phyloP scores from a whole-genome alignment of 2,329 filamentous ascomycete genomes.

The Diaporthe velutina region DNA sequence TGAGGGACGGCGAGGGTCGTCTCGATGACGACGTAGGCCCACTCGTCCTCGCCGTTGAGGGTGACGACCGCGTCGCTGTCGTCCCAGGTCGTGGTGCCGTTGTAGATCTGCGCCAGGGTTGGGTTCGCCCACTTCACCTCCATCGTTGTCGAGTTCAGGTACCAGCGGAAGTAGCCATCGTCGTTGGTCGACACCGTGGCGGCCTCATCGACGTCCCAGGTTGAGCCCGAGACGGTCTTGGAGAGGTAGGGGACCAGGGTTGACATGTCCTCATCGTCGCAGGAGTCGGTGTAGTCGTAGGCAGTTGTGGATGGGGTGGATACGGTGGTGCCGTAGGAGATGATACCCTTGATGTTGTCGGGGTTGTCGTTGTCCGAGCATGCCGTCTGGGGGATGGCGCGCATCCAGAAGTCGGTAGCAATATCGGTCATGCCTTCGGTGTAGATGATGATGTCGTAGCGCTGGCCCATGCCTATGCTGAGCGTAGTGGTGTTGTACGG shows the following conservation, averaged over 20 bases:
- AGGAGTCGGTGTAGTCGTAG: slow-evolving; percentile 43
- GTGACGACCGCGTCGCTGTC: slow-evolving; percentile 48
- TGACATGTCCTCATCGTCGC: slow-evolving; percentile 51
- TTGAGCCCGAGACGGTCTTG: slow-evolving; percentile 48
- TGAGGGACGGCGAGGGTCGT: slow-evolving; percentile 49
- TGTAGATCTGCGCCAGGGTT: slow-evolving; percentile 52
- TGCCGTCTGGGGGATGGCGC: slow-evolving; percentile 56
- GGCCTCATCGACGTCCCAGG: slow-evolving; percentile 46
- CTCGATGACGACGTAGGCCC: slow-evolving; percentile 51
- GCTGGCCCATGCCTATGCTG: slow-evolving; percentile 63
- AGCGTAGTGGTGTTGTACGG: slow-evolving; percentile 63
- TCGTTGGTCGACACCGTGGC: slow-evolving; percentile 46
- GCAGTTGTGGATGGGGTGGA: slow-evolving; percentile 38
- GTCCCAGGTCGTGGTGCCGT: slow-evolving; percentile 45
- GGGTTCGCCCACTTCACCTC: slow-evolving; percentile 61
- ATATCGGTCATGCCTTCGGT: slow-evolving; percentile 46
- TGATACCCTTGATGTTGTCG: slow-evolving; percentile 62
- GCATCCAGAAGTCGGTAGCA: slow-evolving; percentile 61
- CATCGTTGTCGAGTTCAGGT: slow-evolving; percentile 61
- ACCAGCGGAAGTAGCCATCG: slow-evolving; percentile 59
- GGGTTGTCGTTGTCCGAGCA: slow-evolving; percentile 56
- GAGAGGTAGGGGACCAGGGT: slow-evolving; percentile 51
- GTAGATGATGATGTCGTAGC: slow-evolving; percentile 61
- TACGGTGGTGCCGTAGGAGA: slow-evolving; percentile 54
- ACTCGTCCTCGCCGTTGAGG: slow-evolving; percentile 46